Evolutionary conservation across 2,329 filamentous ascomycete species (phyloP).

Genomic region (Beauveria australis): DNA sequence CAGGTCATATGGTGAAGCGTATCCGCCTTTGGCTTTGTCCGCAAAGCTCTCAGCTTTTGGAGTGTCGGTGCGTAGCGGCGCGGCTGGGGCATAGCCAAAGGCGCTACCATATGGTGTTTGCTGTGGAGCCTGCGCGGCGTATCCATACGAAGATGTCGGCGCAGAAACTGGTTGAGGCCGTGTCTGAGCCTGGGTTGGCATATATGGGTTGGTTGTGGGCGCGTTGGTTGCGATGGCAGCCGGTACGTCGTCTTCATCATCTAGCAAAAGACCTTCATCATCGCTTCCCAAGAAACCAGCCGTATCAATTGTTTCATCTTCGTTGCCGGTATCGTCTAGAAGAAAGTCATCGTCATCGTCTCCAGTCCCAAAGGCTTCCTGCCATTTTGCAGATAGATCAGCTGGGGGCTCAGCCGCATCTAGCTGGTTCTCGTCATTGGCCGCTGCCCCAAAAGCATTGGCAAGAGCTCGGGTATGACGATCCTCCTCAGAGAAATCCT

Average conservation of each 20-base stretch:
- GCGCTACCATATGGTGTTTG: constrained; percentile 22
- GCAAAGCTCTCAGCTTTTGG: constrained; percentile 73
- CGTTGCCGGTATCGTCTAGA: constrained; percentile 44
- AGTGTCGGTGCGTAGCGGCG: constrained; percentile 34
- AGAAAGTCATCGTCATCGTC: constrained; percentile 63
- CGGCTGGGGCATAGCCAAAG: constrained; percentile 18
- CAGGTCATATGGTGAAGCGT: constrained; percentile 89
- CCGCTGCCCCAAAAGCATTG: constrained; percentile 17
- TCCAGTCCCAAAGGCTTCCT: constrained; percentile 68
- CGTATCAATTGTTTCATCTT: constrained; percentile 45
- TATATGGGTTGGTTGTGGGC: constrained; percentile 13
- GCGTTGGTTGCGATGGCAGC: neutral
- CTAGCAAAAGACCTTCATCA: constrained; percentile 77
- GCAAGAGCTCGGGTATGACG: constrained; percentile 16
- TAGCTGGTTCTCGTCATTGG: constrained; percentile 17
- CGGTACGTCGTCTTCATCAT: constrained; percentile 40
- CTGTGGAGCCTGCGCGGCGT: constrained; percentile 10
- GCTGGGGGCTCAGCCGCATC: constrained; percentile 30
- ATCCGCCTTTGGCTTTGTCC: constrained; percentile 84
- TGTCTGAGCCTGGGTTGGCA: neutral
- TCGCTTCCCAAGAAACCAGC: constrained; percentile 70
- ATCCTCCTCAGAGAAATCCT: constrained; percentile 21
- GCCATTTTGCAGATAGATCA: constrained; percentile 74
- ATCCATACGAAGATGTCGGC: constrained; percentile 9
- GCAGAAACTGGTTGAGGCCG: constrained; percentile 9